phyloP scores from a whole-genome alignment of 345 rosid genomes.

The Salix exigua region DNA sequence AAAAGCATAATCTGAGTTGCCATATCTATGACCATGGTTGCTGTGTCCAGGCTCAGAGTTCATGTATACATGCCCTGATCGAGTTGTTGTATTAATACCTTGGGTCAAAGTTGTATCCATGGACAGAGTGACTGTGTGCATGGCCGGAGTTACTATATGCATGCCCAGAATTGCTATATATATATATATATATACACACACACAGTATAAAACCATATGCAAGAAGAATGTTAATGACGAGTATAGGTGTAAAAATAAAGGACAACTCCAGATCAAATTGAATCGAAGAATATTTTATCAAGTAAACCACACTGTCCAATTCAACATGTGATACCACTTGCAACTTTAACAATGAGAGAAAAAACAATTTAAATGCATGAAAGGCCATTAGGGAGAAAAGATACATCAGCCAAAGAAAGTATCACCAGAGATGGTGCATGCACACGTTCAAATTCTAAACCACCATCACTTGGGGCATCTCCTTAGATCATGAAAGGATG shows the following conservation, averaged over 20 bases:
- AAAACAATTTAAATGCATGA: background rate
- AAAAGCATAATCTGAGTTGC: constrained; percentile 2
- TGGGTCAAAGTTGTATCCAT: no score
- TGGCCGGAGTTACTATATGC: no score
- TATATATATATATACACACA: no score
- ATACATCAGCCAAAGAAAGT: background rate
- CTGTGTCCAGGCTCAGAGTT: no score
- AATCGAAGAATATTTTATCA: background rate
- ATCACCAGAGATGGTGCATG: background rate
- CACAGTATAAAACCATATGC: no score
- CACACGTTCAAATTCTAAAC: background rate
- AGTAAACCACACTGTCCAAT: background rate
- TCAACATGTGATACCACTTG: background rate
- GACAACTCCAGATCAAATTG: background rate
- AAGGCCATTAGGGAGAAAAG: background rate
- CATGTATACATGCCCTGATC: background rate
- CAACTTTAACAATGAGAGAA: background rate
- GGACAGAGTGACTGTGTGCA: no score
- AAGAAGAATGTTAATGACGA: no score
- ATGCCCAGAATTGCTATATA: no score
- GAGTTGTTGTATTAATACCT: background rate
- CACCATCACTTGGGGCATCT: background rate
- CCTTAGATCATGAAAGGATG: background rate
- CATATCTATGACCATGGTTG: no score
- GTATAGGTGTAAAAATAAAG: background rate